phyloP scores from a whole-genome alignment of 768 basidiomycete genomes.

The Arthromyces matolae region DNA sequence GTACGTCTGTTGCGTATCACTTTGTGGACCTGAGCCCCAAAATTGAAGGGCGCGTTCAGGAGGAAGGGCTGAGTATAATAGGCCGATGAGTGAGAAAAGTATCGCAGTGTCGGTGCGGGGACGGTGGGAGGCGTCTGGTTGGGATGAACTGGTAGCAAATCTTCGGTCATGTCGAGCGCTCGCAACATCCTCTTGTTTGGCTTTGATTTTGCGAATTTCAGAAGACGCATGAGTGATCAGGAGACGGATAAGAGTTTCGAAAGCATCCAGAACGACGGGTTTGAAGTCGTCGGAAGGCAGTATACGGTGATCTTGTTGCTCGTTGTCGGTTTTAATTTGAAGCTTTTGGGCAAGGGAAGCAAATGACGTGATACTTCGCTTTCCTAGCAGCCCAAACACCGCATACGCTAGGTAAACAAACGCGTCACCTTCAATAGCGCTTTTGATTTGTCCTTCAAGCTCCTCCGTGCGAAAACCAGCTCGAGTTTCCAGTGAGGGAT shows the following conservation, averaged over 20 bases:
- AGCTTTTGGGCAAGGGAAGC: constrained; percentile 33
- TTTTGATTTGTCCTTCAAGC: constrained; percentile 78
- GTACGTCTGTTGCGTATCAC: constrained; percentile 44
- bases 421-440: constrained; percentile 78
- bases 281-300: constrained; percentile 50
- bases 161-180: constrained; percentile 62
- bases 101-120: constrained; percentile 84
- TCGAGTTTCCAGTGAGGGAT: constrained; percentile 59
- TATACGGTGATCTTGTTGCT: constrained; percentile 45
- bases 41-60: constrained; percentile 79
- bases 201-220: constrained; percentile 81
- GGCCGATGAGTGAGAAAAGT: constrained; percentile 78
- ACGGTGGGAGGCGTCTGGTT: constrained; percentile 35
- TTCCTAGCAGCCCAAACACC: constrained; percentile 54
- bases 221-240: constrained; percentile 76
- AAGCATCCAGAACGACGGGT: constrained; percentile 50
- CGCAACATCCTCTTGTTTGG: constrained; percentile 84
- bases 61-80: constrained; percentile 72
- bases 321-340: constrained; percentile 30
- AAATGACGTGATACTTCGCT: constrained; percentile 30
- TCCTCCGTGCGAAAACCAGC: constrained; percentile 72
- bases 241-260: constrained; percentile 70
- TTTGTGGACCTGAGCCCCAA: constrained; percentile 66
- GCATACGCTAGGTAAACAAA: constrained; percentile 68
- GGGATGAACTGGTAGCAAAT: constrained; percentile 37